Evolutionary conservation across 2,329 filamentous ascomycete species (phyloP).

Genomic region (Proliferodiscus dingleyae): DNA sequence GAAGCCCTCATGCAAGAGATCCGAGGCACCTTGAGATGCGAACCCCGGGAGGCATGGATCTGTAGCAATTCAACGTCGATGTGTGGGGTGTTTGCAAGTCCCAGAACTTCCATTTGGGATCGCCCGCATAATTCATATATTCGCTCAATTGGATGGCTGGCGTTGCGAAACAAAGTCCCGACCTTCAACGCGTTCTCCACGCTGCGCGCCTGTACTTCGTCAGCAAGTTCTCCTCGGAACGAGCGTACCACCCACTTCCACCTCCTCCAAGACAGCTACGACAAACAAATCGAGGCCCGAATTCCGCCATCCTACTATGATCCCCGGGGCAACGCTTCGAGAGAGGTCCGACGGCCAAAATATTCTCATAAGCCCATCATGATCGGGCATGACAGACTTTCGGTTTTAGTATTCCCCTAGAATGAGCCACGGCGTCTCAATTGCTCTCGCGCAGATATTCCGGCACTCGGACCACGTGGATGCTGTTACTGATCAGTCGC

Average conservation of each 20-base stretch:
- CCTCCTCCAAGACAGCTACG: constrained; percentile 81
- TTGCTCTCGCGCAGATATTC: constrained; percentile 93
- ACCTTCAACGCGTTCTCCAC: constrained; percentile 85
- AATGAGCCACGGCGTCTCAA: constrained; percentile 91
- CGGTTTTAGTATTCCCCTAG: constrained; percentile 40
- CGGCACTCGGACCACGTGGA: constrained; percentile 69
- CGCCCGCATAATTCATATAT: constrained; percentile 84
- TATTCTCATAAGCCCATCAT: constrained; percentile 92
- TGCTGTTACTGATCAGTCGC: constrained; percentile 52
- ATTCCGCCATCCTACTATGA: constrained; percentile 94
- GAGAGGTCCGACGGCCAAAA: constrained; percentile 93
- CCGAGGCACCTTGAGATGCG: constrained; percentile 53
- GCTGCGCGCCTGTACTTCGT: constrained; percentile 43
- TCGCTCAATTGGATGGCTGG: constrained; percentile 70
- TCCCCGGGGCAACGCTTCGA: constrained; percentile 67
- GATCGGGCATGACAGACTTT: constrained; percentile 57
- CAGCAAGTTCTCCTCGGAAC: constrained; percentile 18
- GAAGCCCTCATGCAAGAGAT: constrained; percentile 68
- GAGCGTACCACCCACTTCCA: constrained; percentile 60
- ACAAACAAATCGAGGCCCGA: constrained; percentile 88
- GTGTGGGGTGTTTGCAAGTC: constrained; percentile 64
- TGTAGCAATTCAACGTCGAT: constrained; percentile 62
- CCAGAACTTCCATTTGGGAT: constrained; percentile 77
- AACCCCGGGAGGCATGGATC: constrained; percentile 56
- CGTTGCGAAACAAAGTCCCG: constrained; percentile 77